Percentiles rank a stretch among this genome's conserved stretches.
Conservation (phyloP, 495 filamentous ascomycete species). For the Podospora sp. region DNA sequence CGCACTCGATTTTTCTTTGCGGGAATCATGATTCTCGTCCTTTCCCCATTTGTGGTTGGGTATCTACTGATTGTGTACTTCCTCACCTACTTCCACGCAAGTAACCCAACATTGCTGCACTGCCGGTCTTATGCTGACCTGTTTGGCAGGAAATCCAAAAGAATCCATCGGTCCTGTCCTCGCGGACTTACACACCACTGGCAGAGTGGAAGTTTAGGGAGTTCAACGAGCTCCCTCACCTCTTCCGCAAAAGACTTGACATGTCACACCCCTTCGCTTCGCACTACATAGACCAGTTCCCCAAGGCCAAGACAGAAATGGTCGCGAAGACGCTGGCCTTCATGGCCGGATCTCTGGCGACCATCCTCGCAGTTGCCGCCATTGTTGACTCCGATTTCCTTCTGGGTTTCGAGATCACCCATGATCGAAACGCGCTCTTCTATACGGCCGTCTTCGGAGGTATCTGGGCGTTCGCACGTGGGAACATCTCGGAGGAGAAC, state of each 20-base stretch:
- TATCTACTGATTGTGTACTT: slow-evolving; percentile 87
- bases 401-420: slow-evolving; percentile 86
- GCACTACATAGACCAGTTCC: slow-evolving; percentile 93
- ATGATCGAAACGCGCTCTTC: slow-evolving; percentile 79
- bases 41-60: slow-evolving; percentile 78
- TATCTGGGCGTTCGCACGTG: slow-evolving; percentile 78
- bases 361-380: slow-evolving; percentile 77
- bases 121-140: slow-evolving; percentile 20
- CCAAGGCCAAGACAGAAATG: slow-evolving; percentile 89
- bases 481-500: slow-evolving; percentile 81
- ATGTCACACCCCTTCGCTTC: slow-evolving; percentile 95
- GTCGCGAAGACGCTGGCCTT: slow-evolving; percentile 82
- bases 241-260: slow-evolving; percentile 84
- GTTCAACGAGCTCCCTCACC: slow-evolving; percentile 93
- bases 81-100: slow-evolving; percentile 85
- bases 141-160: slow-evolving; percentile 79
- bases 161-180: slow-evolving; percentile 76
- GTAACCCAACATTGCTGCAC: slow-evolving; percentile 23
- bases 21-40: slow-evolving; percentile 82
- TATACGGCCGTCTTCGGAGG: slow-evolving; percentile 72
- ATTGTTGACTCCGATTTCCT: slow-evolving; percentile 89
- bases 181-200: slow-evolving; percentile 86
- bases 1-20: slow-evolving; percentile 76
- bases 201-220: slow-evolving; percentile 98
- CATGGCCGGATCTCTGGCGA: slow-evolving; percentile 78